Percentiles rank a stretch among this genome's conserved stretches.
These are phyloP conservation scores for Tricholoma hemisulphureum DNA, from an alignment of 768 basidiomycete genomes.

Conservation along the genomic window DNA sequence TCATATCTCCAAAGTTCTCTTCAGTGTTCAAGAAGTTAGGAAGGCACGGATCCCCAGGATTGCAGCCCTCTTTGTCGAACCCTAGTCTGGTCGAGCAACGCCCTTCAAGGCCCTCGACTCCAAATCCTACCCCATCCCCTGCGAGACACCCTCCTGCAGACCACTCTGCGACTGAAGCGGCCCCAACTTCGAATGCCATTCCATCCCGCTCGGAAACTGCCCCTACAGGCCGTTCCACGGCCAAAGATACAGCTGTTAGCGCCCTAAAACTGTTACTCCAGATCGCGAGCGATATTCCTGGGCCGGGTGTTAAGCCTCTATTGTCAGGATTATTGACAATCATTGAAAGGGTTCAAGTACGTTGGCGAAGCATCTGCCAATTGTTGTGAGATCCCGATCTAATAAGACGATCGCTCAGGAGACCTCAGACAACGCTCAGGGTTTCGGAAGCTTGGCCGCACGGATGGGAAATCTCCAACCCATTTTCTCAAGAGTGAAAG, in stretches of 20 bases:
- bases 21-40: too few relatives aligned
- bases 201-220: not conserved
- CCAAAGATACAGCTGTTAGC: not conserved
- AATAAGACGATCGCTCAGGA: not conserved
- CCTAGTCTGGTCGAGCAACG: too few relatives aligned
- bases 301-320: too few relatives aligned
- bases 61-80: too few relatives aligned
- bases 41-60: too few relatives aligned
- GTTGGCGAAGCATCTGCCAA: too few relatives aligned
- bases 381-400: not conserved
- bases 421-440: not conserved
- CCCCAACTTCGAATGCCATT: not conserved
- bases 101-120: too few relatives aligned
- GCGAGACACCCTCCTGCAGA: not conserved
- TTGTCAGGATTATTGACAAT: too few relatives aligned
- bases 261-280: not conserved
- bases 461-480: too few relatives aligned
- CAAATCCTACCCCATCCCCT: not conserved
- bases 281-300: too few relatives aligned
- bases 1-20: too few relatives aligned
- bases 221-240: not conserved
- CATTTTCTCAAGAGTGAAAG: not conserved
- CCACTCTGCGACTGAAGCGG: not conserved
- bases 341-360: too few relatives aligned
- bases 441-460: not conserved